Evolutionary conservation across 1,284 basidiomycete genomes (phyloP), one percentile per base, ranked within the genome.

Genomic region (Melampsora medusae): DNA sequence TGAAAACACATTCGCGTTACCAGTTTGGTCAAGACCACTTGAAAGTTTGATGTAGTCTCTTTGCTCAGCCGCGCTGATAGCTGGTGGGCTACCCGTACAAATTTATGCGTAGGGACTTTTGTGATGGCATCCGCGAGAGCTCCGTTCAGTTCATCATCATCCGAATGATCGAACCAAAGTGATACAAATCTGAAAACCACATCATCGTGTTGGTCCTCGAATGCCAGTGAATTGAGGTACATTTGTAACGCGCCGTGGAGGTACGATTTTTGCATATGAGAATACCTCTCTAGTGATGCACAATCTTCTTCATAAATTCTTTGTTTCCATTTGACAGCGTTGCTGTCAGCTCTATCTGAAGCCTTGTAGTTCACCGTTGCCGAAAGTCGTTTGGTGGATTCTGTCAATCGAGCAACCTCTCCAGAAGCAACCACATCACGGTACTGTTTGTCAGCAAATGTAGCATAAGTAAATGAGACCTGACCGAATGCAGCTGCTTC

Each of bases 61-160:
- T 85, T 81, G 42, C 89, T 88, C 25, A 98, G 86, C 4, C 95
- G 88, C 25, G 96, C 93, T 0, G 93, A 90, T 7, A 99, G 88
- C 84, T 99, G 96, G 82, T 95, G 92, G 79, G 92, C 89, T 46
- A 98, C 87, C 81, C 92, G 91, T 33, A 97, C 87, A 81, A 97
- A 91, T 82, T 98, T 98, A 80, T 89, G 87, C 0, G 93, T 92
- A 0, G 93, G 91, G n/a, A 97, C 88, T 1, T 85, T 84, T 33
- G 84, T 81, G 12, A 96, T 84, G 0, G 87, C 86, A 3, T 79
- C 76, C 14, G 83, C 84, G 35, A 93, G 84, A 7, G 84, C 84
- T 0, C 85, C 82, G 71, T 90, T 88, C 16, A 91, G 81, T 46
- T 85, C 84, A 17, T 84, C 83, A 78, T 89, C 86, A 19, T 87